Evolutionary conservation across 371 early-diverging fungal genomes (phyloP), one percentile per base, ranked within the genome.

Genomic region (Parasitella parasitica): DNA sequence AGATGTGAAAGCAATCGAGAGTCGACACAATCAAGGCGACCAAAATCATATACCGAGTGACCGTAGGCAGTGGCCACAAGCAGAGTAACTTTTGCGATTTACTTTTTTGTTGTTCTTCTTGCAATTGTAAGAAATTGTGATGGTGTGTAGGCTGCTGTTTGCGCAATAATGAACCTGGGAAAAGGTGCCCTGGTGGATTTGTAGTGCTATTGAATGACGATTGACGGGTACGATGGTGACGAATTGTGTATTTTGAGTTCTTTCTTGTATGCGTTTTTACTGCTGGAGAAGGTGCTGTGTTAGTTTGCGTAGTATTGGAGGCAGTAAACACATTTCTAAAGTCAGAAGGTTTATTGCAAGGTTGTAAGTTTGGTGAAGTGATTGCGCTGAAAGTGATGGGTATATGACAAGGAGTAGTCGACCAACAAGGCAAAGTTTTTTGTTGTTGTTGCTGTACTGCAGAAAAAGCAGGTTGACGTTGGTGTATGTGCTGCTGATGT

Each of bases 11-110:
- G 22, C 56, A 54, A 30, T 75, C 75, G 7, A 79, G 63, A 0
- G 67, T 34, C 7, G 81, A 81, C 15, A 81, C 51, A 20, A 79
- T 6, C 0, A 73, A 4, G 1, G 84, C 70, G 16, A 81, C 46
- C 5, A 72, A 38, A 43, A 81, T 76, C 58, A 72, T 75, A 53
- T 75, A 76, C 16, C 84, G 73, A 13, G 84, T 83, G 4, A 81
- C 64, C 11, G 73, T 57, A 9, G 84, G 84, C 11, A 83, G 59
- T 3, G 84, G 81, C 84, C 83, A 82, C 15, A 82, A 53, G 46
- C 75, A 74, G 4, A 82, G 59, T 24, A 80, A 24, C 46, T 75
- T 76, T 49, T 80, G 81, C 11, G 81, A 75, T 59, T 81, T 71
- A 8, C 58, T 63, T 46, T 66, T 66, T 50, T 55, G 50, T 27